Base-by-base conservation (phyloP, 2,329 filamentous ascomycete genomes). In the Exserohilum turcica region DNA sequence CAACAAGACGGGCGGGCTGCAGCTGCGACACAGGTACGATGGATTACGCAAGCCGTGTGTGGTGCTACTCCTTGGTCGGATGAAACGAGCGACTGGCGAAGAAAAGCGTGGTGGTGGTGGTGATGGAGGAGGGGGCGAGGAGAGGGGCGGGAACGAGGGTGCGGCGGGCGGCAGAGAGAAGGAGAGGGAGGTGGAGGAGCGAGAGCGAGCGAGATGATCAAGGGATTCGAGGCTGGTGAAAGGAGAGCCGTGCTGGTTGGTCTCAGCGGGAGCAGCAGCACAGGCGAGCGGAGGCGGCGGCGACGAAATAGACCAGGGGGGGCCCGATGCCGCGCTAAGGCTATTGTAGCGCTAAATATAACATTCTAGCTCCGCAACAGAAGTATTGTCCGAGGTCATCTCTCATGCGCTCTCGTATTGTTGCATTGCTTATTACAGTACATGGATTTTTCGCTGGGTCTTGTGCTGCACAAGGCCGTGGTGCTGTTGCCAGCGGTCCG, bases 71-170 rank as follows among this genome's bases (percentile, higher is more conserved):
- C 61, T 58, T 52, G 45, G 61, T 63, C 58, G 57, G 54, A 60
- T 61, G 68, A 74, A 53, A 70, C 69, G 71, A 74, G 68, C 59
- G 71, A 73, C 71, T 72, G 68, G 67, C 64, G 60, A 67, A 69
- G 64, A 51, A 55, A 57, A 48, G 55, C 19, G 24, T 15, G 27
- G 15, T 28, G 6, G 19, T 27, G 6, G n/a, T n/a, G n/a, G n/a
- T n/a, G n/a, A n/a, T n/a, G n/a, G n/a, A n/a, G n/a, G n/a, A n/a
- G n/a, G 13, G 36, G 7, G 27, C 31, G 44, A 31, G 16, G 19
- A 37, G 46, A 7, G 31, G 21, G 31, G 32, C 7, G 9, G 31
- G 37, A 48, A 40, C 37, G 57, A 56, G 45, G 19, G 52, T 49
- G 52, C 50, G 56, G 45, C 45, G 42, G 52, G 4, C 12, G 31